Evolutionary conservation across 805 yeast species (phyloP).

Genomic region (Candida dendrica): DNA sequence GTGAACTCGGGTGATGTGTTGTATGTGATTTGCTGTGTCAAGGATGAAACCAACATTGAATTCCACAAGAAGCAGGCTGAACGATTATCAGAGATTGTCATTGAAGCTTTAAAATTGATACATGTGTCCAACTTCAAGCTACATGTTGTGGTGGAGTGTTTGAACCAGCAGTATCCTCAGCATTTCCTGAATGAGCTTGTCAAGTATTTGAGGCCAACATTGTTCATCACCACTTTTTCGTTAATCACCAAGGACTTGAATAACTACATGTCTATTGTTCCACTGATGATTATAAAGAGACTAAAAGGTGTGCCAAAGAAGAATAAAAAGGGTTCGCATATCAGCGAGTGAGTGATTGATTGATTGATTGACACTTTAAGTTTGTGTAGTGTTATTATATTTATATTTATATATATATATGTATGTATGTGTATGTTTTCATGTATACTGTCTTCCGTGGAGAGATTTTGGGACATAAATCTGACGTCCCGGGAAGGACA

Average conservation of each 20-base stretch:
- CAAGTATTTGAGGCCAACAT: constrained; percentile 25
- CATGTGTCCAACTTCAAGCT: constrained; percentile 13
- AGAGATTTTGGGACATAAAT: too few relatives aligned
- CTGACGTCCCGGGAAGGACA: too few relatives aligned
- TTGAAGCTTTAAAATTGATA: constrained; percentile 8
- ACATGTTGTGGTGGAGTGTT: constrained; percentile 25
- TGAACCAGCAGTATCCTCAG: constrained; percentile 32
- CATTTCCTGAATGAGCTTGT: constrained; percentile 30
- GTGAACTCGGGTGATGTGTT: constrained; percentile 77
- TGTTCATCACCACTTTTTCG: constrained; percentile 14
- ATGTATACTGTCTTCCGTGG: too few relatives aligned
- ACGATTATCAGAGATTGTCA: constrained; percentile 6
- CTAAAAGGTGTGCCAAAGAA: constrained; percentile 1
- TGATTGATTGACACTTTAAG: too few relatives aligned
- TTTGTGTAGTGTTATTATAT: too few relatives aligned
- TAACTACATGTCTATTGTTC: constrained; percentile 17
- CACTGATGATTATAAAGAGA: constrained; percentile 17
- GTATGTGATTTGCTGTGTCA: constrained; percentile 52
- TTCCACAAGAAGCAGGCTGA: constrained; percentile 10
- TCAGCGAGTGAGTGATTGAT: too few relatives aligned
- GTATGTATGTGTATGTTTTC: too few relatives aligned
- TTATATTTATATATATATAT: too few relatives aligned
- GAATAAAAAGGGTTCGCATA: not conserved
- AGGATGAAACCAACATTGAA: constrained; percentile 29
- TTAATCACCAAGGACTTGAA: constrained; percentile 7